These are phyloP conservation scores for Bipolaris cookei DNA, from an alignment of 2,329 filamentous ascomycete genomes.

Conservation along the genomic window DNA sequence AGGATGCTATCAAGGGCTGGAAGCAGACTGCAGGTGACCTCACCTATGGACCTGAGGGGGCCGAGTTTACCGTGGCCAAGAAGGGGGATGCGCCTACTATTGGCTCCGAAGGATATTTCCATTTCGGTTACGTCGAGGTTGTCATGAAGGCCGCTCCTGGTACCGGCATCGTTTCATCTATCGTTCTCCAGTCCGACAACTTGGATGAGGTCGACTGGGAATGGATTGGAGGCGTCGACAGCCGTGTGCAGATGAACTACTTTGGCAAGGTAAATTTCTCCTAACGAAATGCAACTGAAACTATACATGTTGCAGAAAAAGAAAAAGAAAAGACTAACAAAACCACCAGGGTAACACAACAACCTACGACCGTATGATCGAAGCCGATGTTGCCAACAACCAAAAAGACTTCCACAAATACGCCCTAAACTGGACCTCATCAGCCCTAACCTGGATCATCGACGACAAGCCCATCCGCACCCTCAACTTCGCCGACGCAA, in stretches of 20 bases:
- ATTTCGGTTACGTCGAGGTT: constrained; percentile 81
- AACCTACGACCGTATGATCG: constrained; percentile 73
- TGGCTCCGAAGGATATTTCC: constrained; percentile 80
- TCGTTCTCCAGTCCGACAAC: constrained; percentile 83
- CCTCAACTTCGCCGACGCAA: constrained; percentile 63
- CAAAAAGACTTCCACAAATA: constrained; percentile 69
- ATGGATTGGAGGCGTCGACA: constrained; percentile 72
- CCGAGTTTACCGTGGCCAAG: constrained; percentile 58
- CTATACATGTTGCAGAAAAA: background rate
- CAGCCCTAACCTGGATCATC: constrained; percentile 71
- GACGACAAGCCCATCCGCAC: constrained; percentile 71
- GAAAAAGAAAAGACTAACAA: background rate
- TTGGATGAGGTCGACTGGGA: constrained; percentile 90
- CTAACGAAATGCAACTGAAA: constrained; percentile 25
- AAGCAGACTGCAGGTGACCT: constrained; percentile 52
- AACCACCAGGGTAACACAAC: constrained; percentile 69
- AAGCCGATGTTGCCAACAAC: constrained; percentile 63
- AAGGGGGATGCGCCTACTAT: constrained; percentile 67
- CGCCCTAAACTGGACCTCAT: constrained; percentile 74
- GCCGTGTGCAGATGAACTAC: constrained; percentile 73
- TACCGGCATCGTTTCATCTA: constrained; percentile 76
- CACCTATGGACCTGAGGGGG: constrained; percentile 54
- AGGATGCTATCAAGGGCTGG: constrained; percentile 47
- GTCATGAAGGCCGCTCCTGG: constrained; percentile 78
- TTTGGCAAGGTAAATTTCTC: constrained; percentile 63